Evolutionary conservation across 2,329 filamentous ascomycete species (phyloP), one percentile per base, ranked within the genome.

Genomic region (Microascus cirrosus): DNA sequence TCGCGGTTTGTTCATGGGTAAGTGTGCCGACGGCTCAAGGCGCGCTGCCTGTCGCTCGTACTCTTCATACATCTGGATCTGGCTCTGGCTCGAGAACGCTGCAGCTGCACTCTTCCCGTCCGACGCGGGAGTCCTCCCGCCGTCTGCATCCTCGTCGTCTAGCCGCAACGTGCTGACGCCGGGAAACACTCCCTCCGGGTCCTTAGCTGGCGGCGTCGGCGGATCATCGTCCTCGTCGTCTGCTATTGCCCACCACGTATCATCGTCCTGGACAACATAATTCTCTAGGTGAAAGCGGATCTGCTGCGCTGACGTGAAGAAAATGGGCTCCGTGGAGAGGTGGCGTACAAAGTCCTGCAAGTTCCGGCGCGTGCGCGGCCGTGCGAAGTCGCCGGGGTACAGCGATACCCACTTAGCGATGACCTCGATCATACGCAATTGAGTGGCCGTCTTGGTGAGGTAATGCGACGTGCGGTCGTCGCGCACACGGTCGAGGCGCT

Each of bases 341-440:
- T 85, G 81, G 20, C 76, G 73, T 39, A 95, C 86, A 65, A 99
- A 94, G 25, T 84, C 84, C 55, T 86, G 82, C 45, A 96, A 75
- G 35, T 82, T 83, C 62, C 81, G 83, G 62, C 85, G 84, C 1
- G 90, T 95, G 24, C 80, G 80, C 1, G 86, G 81, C 61, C 87
- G 85, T 1, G 91, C 91, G 75, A 97, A 96, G 70, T 99, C 94
- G 18, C 91, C 93, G 0, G 94, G 92, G 70, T 97, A 97, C 51
- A 86, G 77, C 18, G 86, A 85, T 1, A 95, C 86, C 94, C 94
- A 99, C 68, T 89, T 89, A 5, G 90, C 89, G 59, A 97, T 76
- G 7, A 94, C 84, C 63, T 89, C 86, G 45, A 96, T 85, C 61
- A 93, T 88, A 56, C 92, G 84, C 58, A 96, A 78, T 68, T 96